Evolutionary conservation across 805 yeast genomes (phyloP).

Genomic region (Dipodascopsis uninucleata): DNA sequence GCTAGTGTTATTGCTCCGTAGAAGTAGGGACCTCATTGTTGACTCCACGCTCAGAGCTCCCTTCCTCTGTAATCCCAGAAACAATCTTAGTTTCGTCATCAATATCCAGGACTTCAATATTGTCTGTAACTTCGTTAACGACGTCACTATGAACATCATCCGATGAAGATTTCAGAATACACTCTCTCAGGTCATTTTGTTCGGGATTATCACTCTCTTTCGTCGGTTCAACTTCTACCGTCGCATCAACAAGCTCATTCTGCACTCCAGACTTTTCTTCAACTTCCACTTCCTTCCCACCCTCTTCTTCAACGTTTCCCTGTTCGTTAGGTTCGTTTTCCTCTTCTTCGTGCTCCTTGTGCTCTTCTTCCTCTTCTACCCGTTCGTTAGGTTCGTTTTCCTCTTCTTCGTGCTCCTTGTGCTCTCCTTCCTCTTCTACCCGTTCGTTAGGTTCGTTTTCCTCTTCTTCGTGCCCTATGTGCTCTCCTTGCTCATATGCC

Average conservation of each 20-base stretch:
- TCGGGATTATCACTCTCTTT: conserved; percentile 1
- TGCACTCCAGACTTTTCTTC: conserved; percentile 5
- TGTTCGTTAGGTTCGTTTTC: conserved; percentile 1
- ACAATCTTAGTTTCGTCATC: no score
- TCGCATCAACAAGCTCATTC: conserved; percentile 6
- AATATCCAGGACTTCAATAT: no score
- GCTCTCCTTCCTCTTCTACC: neutral
- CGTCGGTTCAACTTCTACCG: neutral
- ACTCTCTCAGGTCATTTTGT: neutral
- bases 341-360: neutral
- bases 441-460: conserved; percentile 1
- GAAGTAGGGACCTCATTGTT: no score
- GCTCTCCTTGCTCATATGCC: conserved; percentile 5
- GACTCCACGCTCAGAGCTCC: no score
- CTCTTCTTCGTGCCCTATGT: neutral
- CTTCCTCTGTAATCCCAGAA: no score
- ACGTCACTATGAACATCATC: no score
- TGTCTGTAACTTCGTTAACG: no score
- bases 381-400: conserved; percentile 1
- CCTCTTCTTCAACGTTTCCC: neutral
- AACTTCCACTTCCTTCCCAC: neutral
- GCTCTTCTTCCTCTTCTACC: conserved; percentile 7
- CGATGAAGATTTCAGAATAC: neutral
- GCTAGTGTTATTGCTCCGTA: no score
- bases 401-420: conserved; percentile 1